These are phyloP conservation scores for Geosmithia putterillii DNA, from an alignment of 2,329 filamentous ascomycete genomes.

Conservation along the genomic window DNA sequence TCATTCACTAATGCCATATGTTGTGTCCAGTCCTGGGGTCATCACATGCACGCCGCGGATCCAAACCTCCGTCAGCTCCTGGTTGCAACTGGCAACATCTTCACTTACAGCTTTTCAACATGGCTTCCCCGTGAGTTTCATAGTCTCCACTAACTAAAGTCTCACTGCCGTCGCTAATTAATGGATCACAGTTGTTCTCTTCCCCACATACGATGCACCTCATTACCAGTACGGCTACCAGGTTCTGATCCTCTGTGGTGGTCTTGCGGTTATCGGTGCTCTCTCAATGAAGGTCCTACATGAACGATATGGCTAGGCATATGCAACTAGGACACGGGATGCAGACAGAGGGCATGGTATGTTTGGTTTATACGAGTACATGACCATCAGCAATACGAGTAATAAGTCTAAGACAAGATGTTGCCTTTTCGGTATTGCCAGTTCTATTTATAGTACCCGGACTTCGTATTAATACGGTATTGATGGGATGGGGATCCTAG, in stretches of 20 bases:
- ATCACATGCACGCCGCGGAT: neutral
- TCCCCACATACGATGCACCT: conserved; percentile 19
- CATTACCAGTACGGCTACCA: conserved; percentile 20
- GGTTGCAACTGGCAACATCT: neutral
- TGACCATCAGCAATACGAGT: no score
- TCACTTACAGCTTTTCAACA: neutral
- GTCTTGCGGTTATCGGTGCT: conserved; percentile 10
- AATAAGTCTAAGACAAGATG: no score
- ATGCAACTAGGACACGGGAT: no score
- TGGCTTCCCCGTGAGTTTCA: neutral
- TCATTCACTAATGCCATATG: neutral
- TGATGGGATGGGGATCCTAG: no score
- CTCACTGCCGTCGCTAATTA: neutral
- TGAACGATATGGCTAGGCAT: neutral
- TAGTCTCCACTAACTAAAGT: neutral
- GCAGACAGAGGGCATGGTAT: no score
- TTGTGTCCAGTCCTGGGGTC: neutral
- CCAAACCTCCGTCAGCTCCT: neutral
- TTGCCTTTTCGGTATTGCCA: no score
- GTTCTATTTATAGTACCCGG: no score
- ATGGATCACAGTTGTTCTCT: conserved; percentile 9
- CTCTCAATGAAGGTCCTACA: neutral
- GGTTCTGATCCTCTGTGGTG: conserved; percentile 17
- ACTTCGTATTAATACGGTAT: no score
- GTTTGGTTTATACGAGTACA: no score